A percentile compares a stretch with the other conserved stretches of the same genome.
phyloP scores from a whole-genome alignment of 495 filamentous ascomycete genomes.

The Tuber microsphaerosporum region DNA sequence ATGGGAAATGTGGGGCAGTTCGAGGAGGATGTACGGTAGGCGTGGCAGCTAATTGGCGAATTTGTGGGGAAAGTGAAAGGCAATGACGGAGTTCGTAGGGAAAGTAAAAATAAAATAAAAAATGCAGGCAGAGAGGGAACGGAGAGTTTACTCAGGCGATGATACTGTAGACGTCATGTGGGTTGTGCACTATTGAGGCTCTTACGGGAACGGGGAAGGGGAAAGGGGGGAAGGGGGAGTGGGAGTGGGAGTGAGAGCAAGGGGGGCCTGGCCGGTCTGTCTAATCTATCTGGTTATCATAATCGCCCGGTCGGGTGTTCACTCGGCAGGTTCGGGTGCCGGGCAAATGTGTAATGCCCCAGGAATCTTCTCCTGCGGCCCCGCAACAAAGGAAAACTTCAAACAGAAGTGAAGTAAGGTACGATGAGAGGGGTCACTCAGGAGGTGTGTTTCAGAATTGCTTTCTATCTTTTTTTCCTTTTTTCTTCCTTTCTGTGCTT shows the following conservation, averaged over 20 bases:
- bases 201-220: neutral
- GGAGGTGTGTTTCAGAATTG: neutral
- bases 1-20: neutral
- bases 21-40: neutral
- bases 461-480: neutral
- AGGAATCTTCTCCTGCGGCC: neutral
- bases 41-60: neutral
- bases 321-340: neutral
- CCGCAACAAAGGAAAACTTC: neutral
- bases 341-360: neutral
- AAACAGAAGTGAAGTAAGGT: constrained; percentile 2
- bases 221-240: no score
- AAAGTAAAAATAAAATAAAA: neutral
- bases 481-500: neutral
- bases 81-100: neutral
- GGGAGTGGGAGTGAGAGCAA: neutral
- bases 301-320: neutral
- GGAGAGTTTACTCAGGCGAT: neutral
- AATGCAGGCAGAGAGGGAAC: no score
- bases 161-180: neutral
- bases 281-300: neutral
- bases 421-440: neutral
- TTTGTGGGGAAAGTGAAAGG: neutral
- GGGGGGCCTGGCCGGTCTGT: neutral
- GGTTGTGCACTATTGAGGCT: neutral